A percentile compares a stretch with the other conserved stretches of the same genome.
Conservation (phyloP, 202 grass and related monocot species). For the Elaeis oleifera region DNA sequence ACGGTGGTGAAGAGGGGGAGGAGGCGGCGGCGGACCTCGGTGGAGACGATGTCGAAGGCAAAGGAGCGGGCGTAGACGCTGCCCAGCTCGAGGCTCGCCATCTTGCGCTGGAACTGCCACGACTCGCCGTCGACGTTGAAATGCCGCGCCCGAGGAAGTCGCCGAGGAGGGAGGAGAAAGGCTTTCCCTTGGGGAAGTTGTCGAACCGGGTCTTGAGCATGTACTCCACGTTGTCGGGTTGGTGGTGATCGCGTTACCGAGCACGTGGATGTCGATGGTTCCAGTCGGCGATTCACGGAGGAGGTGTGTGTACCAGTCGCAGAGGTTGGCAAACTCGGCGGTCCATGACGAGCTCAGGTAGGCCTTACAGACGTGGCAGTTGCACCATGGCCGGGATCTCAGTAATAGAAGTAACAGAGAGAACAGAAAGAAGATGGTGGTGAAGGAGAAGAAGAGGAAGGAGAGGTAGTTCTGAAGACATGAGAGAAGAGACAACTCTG, state of each 20-base stretch:
- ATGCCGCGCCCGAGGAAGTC: slow-evolving; percentile 68
- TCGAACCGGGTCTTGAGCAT: slow-evolving; percentile 66
- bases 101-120: slow-evolving; percentile 51
- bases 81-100: slow-evolving; percentile 24
- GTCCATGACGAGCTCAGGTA: slow-evolving; percentile 56
- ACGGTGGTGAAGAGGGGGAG: too few relatives aligned
- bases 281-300: slow-evolving; percentile 40
- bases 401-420: slow-evolving; percentile 25
- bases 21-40: slow-evolving; percentile 31
- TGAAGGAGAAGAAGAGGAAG: slow-evolving; percentile 16
- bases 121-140: slow-evolving; percentile 55
- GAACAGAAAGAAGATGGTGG: slow-evolving; percentile 12
- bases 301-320: slow-evolving; percentile 64
- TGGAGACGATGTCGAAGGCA: slow-evolving; percentile 40
- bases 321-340: slow-evolving; percentile 39
- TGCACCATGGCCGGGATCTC: slow-evolving; percentile 33
- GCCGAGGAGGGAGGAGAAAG: slow-evolving; percentile 44
- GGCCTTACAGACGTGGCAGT: slow-evolving; percentile 49
- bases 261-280: slow-evolving; percentile 58
- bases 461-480: slow-evolving; percentile 12
- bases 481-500: too few relatives aligned
- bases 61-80: slow-evolving; percentile 14
- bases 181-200: slow-evolving; percentile 68
- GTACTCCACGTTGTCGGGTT: slow-evolving; percentile 74
- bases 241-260: slow-evolving; percentile 54